Percentiles rank a stretch among this genome's conserved stretches.
phyloP scores from a whole-genome alignment of 2,329 filamentous ascomycete genomes.

The Diaporthe capsici region DNA sequence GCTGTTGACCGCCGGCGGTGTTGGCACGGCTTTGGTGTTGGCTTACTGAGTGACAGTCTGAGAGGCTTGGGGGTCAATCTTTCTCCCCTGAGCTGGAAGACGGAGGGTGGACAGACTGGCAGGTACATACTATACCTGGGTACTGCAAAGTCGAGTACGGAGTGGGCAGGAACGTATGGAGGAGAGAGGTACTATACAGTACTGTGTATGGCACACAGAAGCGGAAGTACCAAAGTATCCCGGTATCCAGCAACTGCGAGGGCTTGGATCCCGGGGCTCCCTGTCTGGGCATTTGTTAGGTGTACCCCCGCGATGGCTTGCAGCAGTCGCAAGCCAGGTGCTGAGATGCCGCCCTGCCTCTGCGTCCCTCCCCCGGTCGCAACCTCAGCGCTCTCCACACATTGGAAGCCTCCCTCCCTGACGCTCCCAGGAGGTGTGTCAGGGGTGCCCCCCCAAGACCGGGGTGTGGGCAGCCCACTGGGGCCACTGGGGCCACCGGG shows the following conservation, averaged over 20 bases:
- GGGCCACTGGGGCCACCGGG: constrained; percentile 31
- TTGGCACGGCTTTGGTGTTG: not conserved
- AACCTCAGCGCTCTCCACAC: constrained; percentile 39
- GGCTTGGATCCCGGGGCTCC: constrained; percentile 14
- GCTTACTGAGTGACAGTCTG: constrained; percentile 26
- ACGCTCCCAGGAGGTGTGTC: constrained; percentile 37
- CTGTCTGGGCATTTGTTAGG: constrained; percentile 28
- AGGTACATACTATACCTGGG: not conserved
- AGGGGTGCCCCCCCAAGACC: constrained; percentile 40
- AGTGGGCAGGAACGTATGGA: not conserved
- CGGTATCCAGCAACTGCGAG: not conserved
- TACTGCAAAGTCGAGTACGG: not conserved
- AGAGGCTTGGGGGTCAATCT: not conserved
- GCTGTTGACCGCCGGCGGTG: constrained; percentile 14
- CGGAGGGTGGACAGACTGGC: not conserved
- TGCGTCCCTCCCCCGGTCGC: constrained; percentile 33
- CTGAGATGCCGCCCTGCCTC: constrained; percentile 12
- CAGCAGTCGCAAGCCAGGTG: constrained; percentile 17
- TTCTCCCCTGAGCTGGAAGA: not conserved
- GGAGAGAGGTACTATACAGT: not conserved
- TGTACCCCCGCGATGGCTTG: constrained; percentile 32
- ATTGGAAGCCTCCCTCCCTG: constrained; percentile 34
- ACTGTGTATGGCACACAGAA: not conserved
- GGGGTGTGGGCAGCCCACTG: constrained; percentile 23
- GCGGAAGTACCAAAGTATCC: not conserved